Conservation (phyloP, 2,329 filamentous ascomycete genomes). For the Phaeosphaeriaceae sp. region DNA sequence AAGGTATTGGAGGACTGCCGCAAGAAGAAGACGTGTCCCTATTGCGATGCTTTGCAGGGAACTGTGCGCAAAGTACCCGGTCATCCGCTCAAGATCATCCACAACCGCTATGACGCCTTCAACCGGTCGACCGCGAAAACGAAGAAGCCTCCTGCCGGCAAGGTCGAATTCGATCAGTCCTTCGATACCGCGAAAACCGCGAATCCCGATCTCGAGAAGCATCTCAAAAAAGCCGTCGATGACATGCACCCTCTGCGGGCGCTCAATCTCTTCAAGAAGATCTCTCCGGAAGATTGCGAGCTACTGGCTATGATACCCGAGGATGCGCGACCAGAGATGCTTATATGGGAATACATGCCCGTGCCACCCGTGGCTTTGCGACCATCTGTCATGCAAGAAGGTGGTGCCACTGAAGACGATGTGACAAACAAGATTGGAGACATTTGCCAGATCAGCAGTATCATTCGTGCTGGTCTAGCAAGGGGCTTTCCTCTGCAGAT, state of each 20-base stretch:
- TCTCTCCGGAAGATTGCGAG: slow-evolving; percentile 86
- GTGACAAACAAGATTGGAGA: slow-evolving; percentile 96
- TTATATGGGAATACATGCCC: slow-evolving; percentile 95
- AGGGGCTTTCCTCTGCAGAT: slow-evolving; percentile 86
- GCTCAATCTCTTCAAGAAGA: slow-evolving; percentile 88
- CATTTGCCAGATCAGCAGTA: slow-evolving; percentile 89
- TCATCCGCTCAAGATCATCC: slow-evolving; percentile 86
- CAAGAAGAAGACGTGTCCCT: slow-evolving; percentile 82
- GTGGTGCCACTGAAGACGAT: slow-evolving; percentile 93
- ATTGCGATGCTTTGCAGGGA: slow-evolving; percentile 84
- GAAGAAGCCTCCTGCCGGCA: slow-evolving; percentile 82
- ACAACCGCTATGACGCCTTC: slow-evolving; percentile 89
- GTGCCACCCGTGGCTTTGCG: slow-evolving; percentile 93
- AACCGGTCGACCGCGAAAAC: slow-evolving; percentile 87
- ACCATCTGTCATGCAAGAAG: slow-evolving; percentile 92
- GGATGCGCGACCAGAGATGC: slow-evolving; percentile 92
- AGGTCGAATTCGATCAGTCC: slow-evolving; percentile 83
- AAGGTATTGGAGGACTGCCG: slow-evolving; percentile 87
- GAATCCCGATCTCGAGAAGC: slow-evolving; percentile 86
- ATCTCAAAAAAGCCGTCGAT: slow-evolving; percentile 90
- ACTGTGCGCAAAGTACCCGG: slow-evolving; percentile 86
- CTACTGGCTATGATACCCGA: slow-evolving; percentile 85
- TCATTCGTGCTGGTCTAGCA: slow-evolving; percentile 81
- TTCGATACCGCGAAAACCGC: slow-evolving; percentile 80
- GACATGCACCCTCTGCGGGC: slow-evolving; percentile 90